A percentile compares a stretch with the other conserved stretches of the same genome.
Evolutionary conservation across 2,329 filamentous ascomycete genomes (phyloP).

Genomic region (Aureobasidium namibiae): DNA sequence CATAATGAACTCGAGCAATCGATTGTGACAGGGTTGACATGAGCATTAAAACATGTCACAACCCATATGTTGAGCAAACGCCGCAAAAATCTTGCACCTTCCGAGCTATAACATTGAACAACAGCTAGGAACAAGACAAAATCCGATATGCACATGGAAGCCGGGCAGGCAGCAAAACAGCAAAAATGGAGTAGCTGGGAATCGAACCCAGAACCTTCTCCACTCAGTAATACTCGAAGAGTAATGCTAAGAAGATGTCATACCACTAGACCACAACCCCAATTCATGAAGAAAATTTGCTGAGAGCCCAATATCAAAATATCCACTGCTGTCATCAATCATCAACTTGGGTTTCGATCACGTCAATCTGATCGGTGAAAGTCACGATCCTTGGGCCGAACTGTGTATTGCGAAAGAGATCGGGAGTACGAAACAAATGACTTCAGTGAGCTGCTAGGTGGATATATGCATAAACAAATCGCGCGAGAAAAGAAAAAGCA

Average conservation of each 20-base stretch:
- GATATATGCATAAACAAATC: constrained; percentile 10
- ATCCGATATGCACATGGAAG: neutral
- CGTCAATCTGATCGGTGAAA: no score
- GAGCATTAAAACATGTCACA: no score
- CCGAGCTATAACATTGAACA: neutral
- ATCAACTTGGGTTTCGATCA: no score
- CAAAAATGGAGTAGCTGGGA: constrained; percentile 3
- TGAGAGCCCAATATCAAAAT: no score
- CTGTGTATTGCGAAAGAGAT: neutral
- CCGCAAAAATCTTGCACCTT: no score
- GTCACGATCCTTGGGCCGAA: no score
- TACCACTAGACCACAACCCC: constrained; percentile 9
- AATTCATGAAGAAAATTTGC: neutral
- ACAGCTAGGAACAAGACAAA: no score
- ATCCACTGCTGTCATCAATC: no score
- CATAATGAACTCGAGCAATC: no score
- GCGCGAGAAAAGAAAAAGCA: neutral
- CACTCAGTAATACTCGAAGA: constrained; percentile 1
- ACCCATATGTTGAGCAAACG: no score
- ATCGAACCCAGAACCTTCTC: constrained; percentile 9
- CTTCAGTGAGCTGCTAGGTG: neutral
- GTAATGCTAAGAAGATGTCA: constrained; percentile 9
- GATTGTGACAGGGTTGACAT: no score
- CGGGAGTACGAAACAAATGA: neutral
- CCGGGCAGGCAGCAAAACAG: neutral